Evolutionary conservation across 192 early-diverging fungal genomes (phyloP).

Genomic region (Paraglomus occultum): DNA sequence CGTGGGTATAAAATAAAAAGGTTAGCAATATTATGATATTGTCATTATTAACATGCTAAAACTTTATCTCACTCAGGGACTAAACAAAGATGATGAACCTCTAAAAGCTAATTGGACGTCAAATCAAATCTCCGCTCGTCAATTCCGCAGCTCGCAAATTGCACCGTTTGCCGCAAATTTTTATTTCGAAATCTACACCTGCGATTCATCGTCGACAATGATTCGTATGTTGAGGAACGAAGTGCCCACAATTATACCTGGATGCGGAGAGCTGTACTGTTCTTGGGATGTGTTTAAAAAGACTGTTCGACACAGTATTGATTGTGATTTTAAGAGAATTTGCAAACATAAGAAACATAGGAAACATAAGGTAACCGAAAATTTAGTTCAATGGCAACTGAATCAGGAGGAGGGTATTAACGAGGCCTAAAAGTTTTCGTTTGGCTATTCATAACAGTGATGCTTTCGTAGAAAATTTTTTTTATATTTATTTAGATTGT

Average conservation of each 20-base stretch:
- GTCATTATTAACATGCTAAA: neutral
- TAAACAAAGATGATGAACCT: slow-evolving; percentile 4
- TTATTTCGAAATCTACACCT: slow-evolving; percentile 23
- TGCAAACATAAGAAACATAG: neutral
- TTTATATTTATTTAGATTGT: too few relatives aligned
- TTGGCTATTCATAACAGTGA: too few relatives aligned
- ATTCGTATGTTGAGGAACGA: slow-evolving; percentile 15
- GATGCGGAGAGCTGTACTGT: slow-evolving; percentile 2
- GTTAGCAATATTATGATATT: too few relatives aligned
- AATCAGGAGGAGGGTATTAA: too few relatives aligned
- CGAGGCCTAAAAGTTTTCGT: too few relatives aligned
- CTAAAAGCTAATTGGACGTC: neutral
- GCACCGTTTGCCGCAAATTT: slow-evolving; percentile 6
- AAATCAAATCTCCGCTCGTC: neutral
- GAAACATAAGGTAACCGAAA: too few relatives aligned
- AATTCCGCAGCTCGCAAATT: slow-evolving; percentile 4
- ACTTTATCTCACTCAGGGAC: neutral
- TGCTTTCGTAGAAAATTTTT: too few relatives aligned
- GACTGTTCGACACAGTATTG: neutral
- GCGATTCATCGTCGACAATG: neutral
- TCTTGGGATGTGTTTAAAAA: slow-evolving; percentile 8
- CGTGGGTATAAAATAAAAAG: too few relatives aligned
- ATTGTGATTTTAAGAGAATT: slow-evolving; percentile 18
- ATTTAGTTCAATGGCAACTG: too few relatives aligned
- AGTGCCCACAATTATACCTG: slow-evolving; percentile 1